These are phyloP conservation scores for Larix sibirica DNA, from an alignment of 83 land plant species.

Conservation along the genomic window DNA sequence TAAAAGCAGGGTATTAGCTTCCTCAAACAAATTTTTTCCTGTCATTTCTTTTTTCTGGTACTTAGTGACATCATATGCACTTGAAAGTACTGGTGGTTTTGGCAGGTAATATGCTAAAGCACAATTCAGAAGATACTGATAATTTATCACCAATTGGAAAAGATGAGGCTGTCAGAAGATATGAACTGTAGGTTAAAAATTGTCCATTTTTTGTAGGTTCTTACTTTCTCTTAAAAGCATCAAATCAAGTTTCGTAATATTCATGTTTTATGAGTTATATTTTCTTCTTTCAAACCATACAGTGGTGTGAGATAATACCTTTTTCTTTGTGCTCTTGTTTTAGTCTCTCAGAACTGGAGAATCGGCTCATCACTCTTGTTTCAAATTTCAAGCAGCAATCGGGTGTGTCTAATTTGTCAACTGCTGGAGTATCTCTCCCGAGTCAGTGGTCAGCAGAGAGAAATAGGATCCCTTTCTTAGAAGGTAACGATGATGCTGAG, in stretches of 20 bases:
- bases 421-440: not conserved
- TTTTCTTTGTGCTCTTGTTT: conserved; percentile 8
- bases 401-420: not conserved
- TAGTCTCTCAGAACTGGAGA: conserved; percentile 33
- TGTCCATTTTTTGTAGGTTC: not conserved
- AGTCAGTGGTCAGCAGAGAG: not conserved
- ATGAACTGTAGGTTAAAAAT: conserved; percentile 27
- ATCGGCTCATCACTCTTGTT: conserved; percentile 18
- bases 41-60: not conserved
- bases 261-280: not conserved
- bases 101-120: not conserved
- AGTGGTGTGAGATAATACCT: not conserved
- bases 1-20: not conserved
- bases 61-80: not conserved
- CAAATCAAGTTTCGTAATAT: not conserved
- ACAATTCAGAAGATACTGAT: not conserved
- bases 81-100: not conserved
- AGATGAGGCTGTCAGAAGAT: conserved; percentile 25
- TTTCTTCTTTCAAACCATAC: not conserved
- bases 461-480: not conserved
- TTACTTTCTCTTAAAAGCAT: not conserved
- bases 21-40: not conserved
- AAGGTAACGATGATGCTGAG: conserved; percentile 4
- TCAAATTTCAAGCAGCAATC: conserved; percentile 18
- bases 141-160: not conserved